These are phyloP conservation scores for Ogataea nonfermentans DNA, from an alignment of 805 yeast genomes.

Conservation along the genomic window DNA sequence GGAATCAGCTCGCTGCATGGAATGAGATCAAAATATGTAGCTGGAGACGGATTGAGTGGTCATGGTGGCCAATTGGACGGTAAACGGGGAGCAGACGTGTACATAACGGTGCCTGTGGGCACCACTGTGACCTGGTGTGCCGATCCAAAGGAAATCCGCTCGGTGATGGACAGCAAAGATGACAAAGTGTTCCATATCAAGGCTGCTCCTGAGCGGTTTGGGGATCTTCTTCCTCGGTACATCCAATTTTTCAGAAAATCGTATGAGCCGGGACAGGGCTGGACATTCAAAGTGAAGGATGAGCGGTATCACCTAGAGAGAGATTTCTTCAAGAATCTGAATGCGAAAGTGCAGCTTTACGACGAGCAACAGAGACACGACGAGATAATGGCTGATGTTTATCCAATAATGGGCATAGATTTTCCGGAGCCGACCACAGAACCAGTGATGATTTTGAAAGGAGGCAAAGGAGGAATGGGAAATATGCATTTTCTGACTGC, in stretches of 20 bases:
- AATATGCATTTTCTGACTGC: conserved; percentile 91
- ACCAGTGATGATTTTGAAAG: conserved; percentile 70
- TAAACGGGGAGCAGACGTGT: conserved; percentile 71
- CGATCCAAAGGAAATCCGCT: conserved; percentile 50
- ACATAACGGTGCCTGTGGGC: conserved; percentile 89
- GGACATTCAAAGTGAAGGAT: conserved; percentile 81
- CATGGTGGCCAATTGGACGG: conserved; percentile 81
- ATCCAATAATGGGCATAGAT: conserved; percentile 84
- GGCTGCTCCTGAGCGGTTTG: conserved; percentile 23
- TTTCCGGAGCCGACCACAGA: conserved; percentile 54
- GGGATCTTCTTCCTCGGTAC: conserved; percentile 34
- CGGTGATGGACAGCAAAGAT: conserved; percentile 16
- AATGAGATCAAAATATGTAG: conserved; percentile 63
- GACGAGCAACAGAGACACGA: conserved; percentile 57
- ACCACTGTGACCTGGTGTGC: conserved; percentile 86
- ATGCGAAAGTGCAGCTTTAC: conserved; percentile 59
- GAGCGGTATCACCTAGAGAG: conserved; percentile 65
- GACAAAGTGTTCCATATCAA: conserved; percentile 30
- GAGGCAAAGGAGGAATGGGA: conserved; percentile 95
- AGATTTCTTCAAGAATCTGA: conserved; percentile 64
- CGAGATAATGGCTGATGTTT: conserved; percentile 62
- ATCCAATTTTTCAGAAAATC: conserved; percentile 64
- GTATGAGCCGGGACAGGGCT: conserved; percentile 74
- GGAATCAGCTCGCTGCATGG: conserved; percentile 71
- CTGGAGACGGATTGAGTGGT: conserved; percentile 72